Conservation (phyloP, 2,329 filamentous ascomycete genomes). For the Arthrobotrys megalospora region DNA sequence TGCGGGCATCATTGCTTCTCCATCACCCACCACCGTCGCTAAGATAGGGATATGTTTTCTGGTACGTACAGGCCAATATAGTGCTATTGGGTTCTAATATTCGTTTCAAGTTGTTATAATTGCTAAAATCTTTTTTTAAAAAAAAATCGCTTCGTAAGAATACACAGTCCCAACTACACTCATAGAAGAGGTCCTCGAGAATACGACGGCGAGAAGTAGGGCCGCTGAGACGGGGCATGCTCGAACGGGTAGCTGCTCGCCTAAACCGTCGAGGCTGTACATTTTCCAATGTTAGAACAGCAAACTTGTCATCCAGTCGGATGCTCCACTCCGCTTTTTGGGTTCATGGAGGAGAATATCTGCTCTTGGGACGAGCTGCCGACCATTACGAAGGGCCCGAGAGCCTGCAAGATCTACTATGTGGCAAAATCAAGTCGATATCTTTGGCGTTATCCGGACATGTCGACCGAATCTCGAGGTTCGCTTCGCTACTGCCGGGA, state of each 20-base stretch:
- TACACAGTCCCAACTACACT: constrained; percentile 15
- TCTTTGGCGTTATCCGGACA: constrained; percentile 35
- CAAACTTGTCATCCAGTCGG: constrained; percentile 67
- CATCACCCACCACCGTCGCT: background rate
- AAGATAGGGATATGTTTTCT: constrained; percentile 51
- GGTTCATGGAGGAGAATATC: constrained; percentile 71
- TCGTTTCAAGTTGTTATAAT: background rate
- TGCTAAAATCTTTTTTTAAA: background rate
- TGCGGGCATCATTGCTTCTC: constrained; percentile 16
- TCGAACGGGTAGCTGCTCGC: constrained; percentile 71
- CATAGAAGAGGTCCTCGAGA: constrained; percentile 45
- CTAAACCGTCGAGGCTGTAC: constrained; percentile 71
- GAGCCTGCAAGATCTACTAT: constrained; percentile 63
- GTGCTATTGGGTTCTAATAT: background rate
- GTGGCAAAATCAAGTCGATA: constrained; percentile 37
- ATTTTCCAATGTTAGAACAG: constrained; percentile 60
- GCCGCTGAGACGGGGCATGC: constrained; percentile 68
- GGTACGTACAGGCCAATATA: constrained; percentile 2
- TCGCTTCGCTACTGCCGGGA: constrained; percentile 44
- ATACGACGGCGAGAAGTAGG: constrained; percentile 36
- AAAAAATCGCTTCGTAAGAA: background rate
- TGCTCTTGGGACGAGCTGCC: constrained; percentile 55
- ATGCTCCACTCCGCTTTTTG: constrained; percentile 73
- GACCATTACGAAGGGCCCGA: constrained; percentile 61
- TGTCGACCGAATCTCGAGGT: constrained; percentile 31